Evolutionary conservation across 225 moss, liverwort and hornwort species (phyloP).

Genomic region (Asterella californica): DNA sequence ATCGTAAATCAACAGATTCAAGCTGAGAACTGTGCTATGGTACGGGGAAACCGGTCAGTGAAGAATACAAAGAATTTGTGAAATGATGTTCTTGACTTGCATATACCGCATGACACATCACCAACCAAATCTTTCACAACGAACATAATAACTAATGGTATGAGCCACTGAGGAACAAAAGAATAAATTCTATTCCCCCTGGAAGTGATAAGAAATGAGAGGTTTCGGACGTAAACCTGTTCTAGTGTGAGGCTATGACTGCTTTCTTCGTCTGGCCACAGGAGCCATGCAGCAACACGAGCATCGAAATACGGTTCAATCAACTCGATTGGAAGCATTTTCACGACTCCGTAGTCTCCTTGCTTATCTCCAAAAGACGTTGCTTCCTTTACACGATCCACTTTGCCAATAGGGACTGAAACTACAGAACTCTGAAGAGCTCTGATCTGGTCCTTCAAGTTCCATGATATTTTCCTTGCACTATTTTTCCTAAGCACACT

Average conservation of each 20-base stretch:
- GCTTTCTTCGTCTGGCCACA: conserved; percentile 98
- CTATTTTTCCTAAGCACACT: conserved; percentile 48
- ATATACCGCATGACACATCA: background rate
- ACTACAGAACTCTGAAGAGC: conserved; percentile 57
- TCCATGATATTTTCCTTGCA: conserved; percentile 75
- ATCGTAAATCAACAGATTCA: background rate
- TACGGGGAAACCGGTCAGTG: too few species aligned
- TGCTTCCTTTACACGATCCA: conserved; percentile 19
- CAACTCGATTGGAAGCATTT: conserved; percentile 53
- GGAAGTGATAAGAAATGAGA: background rate
- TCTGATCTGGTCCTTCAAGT: conserved; percentile 74
- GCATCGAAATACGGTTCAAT: conserved; percentile 64
- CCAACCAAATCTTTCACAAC: background rate
- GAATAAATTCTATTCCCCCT: background rate
- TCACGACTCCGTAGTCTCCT: conserved; percentile 35
- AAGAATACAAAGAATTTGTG: background rate
- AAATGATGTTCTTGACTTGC: background rate
- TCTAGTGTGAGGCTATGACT: conserved; percentile 61
- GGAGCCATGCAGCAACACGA: conserved; percentile 86
- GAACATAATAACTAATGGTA: background rate
- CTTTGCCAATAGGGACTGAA: conserved; percentile 21
- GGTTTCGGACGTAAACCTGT: conserved; percentile 43
- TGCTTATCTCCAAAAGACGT: conserved; percentile 24
- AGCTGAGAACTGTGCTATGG: background rate
- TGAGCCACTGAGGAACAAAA: background rate